phyloP scores from a whole-genome alignment of 768 basidiomycete genomes.

The Lyophyllum shimeji region DNA sequence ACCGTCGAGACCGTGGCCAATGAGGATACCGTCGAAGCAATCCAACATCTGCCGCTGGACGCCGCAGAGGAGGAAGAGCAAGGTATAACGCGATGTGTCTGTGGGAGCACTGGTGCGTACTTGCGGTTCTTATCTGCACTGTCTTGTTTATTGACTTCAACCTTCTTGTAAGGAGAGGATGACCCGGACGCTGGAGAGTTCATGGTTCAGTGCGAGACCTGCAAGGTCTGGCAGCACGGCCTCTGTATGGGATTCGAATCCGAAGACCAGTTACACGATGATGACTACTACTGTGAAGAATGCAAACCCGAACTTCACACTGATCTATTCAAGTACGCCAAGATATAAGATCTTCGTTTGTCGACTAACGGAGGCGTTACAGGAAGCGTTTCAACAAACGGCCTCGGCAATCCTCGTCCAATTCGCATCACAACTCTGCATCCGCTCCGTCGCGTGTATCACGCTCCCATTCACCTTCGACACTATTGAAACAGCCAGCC shows the following conservation, averaged over 20 bases:
- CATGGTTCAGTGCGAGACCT: constrained; percentile 97
- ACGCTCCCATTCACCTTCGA: constrained; percentile 72
- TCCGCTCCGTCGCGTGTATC: constrained; percentile 58
- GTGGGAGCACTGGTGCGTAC: constrained; percentile 73
- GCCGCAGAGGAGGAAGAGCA: constrained; percentile 59
- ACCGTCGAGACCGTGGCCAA: constrained; percentile 20
- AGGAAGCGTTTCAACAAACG: constrained; percentile 70
- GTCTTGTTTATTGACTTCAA: constrained; percentile 23
- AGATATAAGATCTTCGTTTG: constrained; percentile 13
- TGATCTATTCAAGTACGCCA: constrained; percentile 75
- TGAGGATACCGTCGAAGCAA: constrained; percentile 24
- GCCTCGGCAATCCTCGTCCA: constrained; percentile 62
- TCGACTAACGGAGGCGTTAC: constrained; percentile 17
- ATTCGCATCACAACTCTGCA: constrained; percentile 53
- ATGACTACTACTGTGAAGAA: constrained; percentile 91
- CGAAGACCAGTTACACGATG: constrained; percentile 68
- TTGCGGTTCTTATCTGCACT: constrained; percentile 7
- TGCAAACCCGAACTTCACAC: constrained; percentile 87
- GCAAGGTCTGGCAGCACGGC: constrained; percentile 98
- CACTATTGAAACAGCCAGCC: constrained; percentile 58
- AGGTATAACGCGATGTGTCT: constrained; percentile 80
- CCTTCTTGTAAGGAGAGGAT: constrained; percentile 50
- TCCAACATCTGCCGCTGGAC: constrained; percentile 39
- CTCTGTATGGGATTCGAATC: constrained; percentile 91
- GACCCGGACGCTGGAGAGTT: constrained; percentile 87